Conservation (phyloP, 2,329 filamentous ascomycete species). For the Paraconiothyrium sp. region DNA sequence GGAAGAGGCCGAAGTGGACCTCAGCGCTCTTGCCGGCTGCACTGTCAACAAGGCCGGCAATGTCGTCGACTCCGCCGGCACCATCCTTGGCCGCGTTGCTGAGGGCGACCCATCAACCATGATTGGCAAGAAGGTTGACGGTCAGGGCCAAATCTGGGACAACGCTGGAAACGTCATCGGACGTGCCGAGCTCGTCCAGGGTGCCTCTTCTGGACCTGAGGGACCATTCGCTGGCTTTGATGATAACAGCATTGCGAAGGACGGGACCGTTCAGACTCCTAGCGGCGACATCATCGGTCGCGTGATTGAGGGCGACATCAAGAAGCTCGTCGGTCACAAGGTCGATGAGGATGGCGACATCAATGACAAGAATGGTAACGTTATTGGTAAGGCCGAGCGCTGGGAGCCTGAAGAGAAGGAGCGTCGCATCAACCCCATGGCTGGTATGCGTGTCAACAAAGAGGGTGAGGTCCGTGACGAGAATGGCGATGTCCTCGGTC, state of each 20-base stretch:
- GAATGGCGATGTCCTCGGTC: constrained; percentile 60
- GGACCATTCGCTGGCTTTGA: constrained; percentile 70
- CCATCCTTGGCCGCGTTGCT: constrained; percentile 65
- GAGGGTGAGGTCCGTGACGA: constrained; percentile 63
- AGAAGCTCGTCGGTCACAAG: constrained; percentile 61
- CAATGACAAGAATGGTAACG: constrained; percentile 63
- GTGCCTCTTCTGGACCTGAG: constrained; percentile 60
- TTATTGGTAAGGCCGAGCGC: constrained; percentile 62
- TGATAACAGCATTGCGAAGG: constrained; percentile 64
- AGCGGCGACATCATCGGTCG: constrained; percentile 60
- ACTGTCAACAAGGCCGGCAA: constrained; percentile 72
- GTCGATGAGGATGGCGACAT: constrained; percentile 63
- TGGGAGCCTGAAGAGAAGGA: constrained; percentile 65
- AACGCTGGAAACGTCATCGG: constrained; percentile 70
- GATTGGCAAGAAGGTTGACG: constrained; percentile 70
- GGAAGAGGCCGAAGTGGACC: constrained; percentile 61
- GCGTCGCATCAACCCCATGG: constrained; percentile 68
- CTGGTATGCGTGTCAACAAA: constrained; percentile 63
- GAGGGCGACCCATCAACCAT: constrained; percentile 66
- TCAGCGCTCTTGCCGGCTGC: constrained; percentile 69
- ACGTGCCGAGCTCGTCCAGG: constrained; percentile 65
- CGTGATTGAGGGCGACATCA: constrained; percentile 60
- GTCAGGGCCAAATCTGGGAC: constrained; percentile 71
- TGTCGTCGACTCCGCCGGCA: constrained; percentile 68
- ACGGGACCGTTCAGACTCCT: constrained; percentile 62